Evolutionary conservation across 2,329 filamentous ascomycete genomes (phyloP).

Genomic region (Monosporascus cannonballus): DNA sequence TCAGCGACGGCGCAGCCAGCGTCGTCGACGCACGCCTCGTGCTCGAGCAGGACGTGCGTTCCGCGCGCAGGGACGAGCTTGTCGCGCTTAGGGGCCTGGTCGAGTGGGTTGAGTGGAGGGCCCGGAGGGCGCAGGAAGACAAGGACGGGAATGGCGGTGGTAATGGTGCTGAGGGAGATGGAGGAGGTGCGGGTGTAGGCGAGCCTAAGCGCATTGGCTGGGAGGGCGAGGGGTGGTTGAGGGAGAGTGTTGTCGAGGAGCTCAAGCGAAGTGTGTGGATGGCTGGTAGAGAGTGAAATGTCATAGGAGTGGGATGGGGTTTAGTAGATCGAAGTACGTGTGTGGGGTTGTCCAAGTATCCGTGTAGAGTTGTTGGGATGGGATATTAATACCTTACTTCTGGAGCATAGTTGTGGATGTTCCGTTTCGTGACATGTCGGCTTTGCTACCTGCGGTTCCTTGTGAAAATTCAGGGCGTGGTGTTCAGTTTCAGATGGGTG

Average conservation of each 20-base stretch:
- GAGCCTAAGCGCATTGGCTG: constrained; percentile 17
- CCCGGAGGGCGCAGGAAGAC: constrained; percentile 17
- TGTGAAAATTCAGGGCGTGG: too few relatives aligned
- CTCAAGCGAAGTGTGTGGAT: constrained; percentile 52
- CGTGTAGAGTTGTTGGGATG: too few relatives aligned
- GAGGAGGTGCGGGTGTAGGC: constrained; percentile 6
- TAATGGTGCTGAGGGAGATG: constrained; percentile 12
- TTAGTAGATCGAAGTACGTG: neutral
- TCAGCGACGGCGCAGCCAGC: constrained; percentile 32
- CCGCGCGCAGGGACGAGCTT: constrained; percentile 27
- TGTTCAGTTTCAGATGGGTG: too few relatives aligned
- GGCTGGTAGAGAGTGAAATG: constrained; percentile 27
- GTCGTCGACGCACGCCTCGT: constrained; percentile 67
- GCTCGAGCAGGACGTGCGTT: constrained; percentile 44
- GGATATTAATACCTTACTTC: too few relatives aligned
- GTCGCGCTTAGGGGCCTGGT: constrained; percentile 48
- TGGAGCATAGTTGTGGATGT: too few relatives aligned
- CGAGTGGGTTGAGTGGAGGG: constrained; percentile 48
- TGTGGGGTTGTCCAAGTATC: too few relatives aligned
- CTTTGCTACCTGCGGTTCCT: too few relatives aligned
- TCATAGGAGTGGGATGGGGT: neutral
- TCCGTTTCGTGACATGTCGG: too few relatives aligned
- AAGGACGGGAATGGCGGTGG: constrained; percentile 13
- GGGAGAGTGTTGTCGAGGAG: constrained; percentile 47
- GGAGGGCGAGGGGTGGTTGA: constrained; percentile 45